Percentiles rank a stretch among this genome's conserved stretches.
phyloP scores from a whole-genome alignment of 441 rosid species.

The Viola pubescens region DNA sequence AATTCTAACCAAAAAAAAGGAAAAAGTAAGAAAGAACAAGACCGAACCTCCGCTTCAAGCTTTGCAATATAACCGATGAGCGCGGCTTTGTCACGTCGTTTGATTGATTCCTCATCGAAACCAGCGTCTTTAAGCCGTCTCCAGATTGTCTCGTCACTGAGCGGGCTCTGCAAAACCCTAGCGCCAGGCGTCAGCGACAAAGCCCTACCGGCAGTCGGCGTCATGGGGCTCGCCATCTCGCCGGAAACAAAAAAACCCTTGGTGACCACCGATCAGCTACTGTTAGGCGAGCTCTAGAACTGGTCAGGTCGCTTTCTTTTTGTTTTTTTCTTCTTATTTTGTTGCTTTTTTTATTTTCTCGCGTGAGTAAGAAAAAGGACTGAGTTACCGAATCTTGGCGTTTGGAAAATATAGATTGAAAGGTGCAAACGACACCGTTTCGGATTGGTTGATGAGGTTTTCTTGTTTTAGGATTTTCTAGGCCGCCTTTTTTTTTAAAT shows the following conservation, averaged over 20 bases:
- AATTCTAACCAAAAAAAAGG: background rate
- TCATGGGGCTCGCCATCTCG: constrained; percentile 19
- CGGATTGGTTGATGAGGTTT: too few species aligned
- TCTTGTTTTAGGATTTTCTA: too few species aligned
- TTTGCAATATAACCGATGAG: constrained; percentile 78
- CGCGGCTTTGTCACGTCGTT: constrained; percentile 28
- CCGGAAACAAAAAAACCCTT: constrained; percentile 37
- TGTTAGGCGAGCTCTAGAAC: background rate
- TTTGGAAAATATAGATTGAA: too few species aligned
- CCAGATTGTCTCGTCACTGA: constrained; percentile 36
- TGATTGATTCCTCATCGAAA: constrained; percentile 23
- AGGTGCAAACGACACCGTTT: too few species aligned
- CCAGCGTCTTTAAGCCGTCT: constrained; percentile 27
- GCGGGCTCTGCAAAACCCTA: constrained; percentile 15
- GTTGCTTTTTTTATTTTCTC: background rate
- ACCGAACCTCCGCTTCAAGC: constrained; percentile 78
- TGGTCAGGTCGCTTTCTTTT: background rate
- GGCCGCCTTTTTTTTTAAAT: too few species aligned
- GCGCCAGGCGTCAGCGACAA: constrained; percentile 20
- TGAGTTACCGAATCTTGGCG: too few species aligned
- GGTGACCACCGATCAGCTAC: constrained; percentile 21
- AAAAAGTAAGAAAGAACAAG: constrained; percentile 1
- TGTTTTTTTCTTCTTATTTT: background rate
- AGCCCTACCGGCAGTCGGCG: constrained; percentile 13
- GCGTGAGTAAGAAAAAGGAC: too few species aligned